phyloP scores from a whole-genome alignment of 768 basidiomycete species.

The Leccinum boreale region DNA sequence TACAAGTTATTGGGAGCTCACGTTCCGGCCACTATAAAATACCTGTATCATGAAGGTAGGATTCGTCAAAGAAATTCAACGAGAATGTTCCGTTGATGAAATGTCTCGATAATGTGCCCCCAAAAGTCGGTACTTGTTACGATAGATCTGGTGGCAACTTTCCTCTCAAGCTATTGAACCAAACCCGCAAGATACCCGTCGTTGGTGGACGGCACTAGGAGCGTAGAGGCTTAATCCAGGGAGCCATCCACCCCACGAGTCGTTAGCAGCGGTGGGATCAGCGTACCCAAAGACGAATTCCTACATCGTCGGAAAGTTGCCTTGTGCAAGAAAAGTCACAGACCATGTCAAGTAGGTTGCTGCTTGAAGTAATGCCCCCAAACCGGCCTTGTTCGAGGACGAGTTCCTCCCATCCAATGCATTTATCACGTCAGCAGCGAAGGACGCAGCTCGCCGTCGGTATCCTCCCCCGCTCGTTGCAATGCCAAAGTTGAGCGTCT shows the following conservation, averaged over 20 bases:
- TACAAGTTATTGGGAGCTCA: conserved; percentile 13
- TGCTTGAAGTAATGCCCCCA: conserved; percentile 51
- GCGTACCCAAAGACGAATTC: conserved; percentile 36
- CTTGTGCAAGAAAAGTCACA: not conserved
- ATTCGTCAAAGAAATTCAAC: conserved; percentile 29
- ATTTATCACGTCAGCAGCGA: conserved; percentile 49
- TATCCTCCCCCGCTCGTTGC: conserved; percentile 57
- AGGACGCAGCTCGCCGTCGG: conserved; percentile 44
- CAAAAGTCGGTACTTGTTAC: conserved; percentile 30
- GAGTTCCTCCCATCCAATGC: conserved; percentile 48
- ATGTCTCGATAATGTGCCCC: conserved; percentile 32
- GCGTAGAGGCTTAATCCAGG: conserved; percentile 16
- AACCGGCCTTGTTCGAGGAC: conserved; percentile 38
- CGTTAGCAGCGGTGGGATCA: conserved; percentile 9
- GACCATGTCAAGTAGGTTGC: conserved; percentile 48
- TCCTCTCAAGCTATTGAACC: conserved; percentile 26
- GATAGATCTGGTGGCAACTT: conserved; percentile 27
- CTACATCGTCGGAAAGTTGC: conserved; percentile 38
- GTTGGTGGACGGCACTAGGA: conserved; percentile 17
- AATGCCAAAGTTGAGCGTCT: conserved; percentile 43
- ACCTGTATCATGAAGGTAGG: conserved; percentile 33
- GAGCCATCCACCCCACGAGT: conserved; percentile 34
- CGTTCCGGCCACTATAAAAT: conserved; percentile 30
- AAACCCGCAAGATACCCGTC: conserved; percentile 20
- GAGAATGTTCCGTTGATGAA: conserved; percentile 37